Percentiles rank a stretch among this genome's conserved stretches.
phyloP scores from a whole-genome alignment of 148 eudicot genomes.

The Vaccinium vitisidaea region DNA sequence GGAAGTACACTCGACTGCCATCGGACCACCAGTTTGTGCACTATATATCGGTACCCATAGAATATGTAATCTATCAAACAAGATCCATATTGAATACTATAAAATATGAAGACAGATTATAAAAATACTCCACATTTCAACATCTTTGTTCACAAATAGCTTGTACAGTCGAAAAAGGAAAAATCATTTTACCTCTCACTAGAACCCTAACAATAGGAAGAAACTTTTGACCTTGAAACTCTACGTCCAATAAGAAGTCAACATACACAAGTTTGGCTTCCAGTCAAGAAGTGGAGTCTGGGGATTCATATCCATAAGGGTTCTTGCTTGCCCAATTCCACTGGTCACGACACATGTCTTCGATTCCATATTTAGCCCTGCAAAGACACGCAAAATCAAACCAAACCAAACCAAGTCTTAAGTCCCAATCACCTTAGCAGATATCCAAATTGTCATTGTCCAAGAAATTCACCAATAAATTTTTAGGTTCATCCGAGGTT shows the following conservation, averaged over 20 bases:
- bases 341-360: conserved; percentile 90
- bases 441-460: not conserved
- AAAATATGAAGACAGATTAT: not conserved
- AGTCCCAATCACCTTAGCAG: not conserved
- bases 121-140: not conserved
- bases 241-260: not conserved
- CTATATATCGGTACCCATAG: too few species aligned
- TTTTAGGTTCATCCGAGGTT: not conserved
- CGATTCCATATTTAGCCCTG: conserved; percentile 86
- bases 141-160: not conserved
- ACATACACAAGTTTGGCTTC: conserved; percentile 2
- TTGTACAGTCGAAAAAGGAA: not conserved
- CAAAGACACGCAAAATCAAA: conserved; percentile 16
- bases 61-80: too few species aligned
- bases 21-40: too few species aligned
- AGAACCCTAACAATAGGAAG: not conserved
- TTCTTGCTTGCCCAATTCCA: conserved; percentile 98
- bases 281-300: conserved; percentile 28
- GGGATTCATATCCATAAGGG: conserved; percentile 67
- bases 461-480: not conserved
- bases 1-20: too few species aligned
- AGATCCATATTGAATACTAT: too few species aligned
- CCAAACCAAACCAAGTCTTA: not conserved
- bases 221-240: not conserved
- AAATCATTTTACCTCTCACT: not conserved